phyloP scores from a whole-genome alignment of 148 eudicot species.

The Camellia granthamiana region DNA sequence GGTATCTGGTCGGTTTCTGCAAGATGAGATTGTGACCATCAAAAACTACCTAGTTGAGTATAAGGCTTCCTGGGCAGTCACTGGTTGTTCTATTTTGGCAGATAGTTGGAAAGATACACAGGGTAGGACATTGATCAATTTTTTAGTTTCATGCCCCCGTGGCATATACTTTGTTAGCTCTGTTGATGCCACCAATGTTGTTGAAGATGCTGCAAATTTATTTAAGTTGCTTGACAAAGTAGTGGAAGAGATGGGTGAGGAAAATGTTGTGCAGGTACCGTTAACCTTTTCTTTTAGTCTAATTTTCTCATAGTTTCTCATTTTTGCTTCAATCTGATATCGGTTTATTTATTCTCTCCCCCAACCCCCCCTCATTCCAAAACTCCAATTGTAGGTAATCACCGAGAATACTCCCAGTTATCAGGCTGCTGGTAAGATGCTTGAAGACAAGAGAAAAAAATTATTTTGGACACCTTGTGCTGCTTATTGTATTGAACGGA shows the following conservation, averaged over 20 bases:
- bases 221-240: conserved; percentile 77
- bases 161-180: conserved; percentile 75
- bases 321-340: neutral
- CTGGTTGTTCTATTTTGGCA: conserved; percentile 93
- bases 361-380: neutral
- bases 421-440: conserved; percentile 92
- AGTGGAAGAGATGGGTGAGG: conserved; percentile 91
- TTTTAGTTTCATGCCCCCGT: conserved; percentile 89
- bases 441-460: conserved; percentile 75
- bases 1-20: conserved; percentile 70
- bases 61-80: conserved; percentile 80
- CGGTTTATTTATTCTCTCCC: neutral
- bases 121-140: conserved; percentile 61
- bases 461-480: conserved; percentile 96
- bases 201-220: conserved; percentile 61
- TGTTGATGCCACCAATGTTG: conserved; percentile 71
- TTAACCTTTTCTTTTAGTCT: conserved; percentile 7
- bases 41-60: conserved; percentile 65
- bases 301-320: neutral
- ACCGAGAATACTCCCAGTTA: conserved; percentile 76
- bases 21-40: conserved; percentile 65
- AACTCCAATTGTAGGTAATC: conserved; percentile 56
- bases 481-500: conserved; percentile 63
- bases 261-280: conserved; percentile 82
- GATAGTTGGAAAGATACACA: conserved; percentile 84